phyloP scores from a whole-genome alignment of 192 early-diverging fungal genomes.

The Umbelopsis ramanniana region DNA sequence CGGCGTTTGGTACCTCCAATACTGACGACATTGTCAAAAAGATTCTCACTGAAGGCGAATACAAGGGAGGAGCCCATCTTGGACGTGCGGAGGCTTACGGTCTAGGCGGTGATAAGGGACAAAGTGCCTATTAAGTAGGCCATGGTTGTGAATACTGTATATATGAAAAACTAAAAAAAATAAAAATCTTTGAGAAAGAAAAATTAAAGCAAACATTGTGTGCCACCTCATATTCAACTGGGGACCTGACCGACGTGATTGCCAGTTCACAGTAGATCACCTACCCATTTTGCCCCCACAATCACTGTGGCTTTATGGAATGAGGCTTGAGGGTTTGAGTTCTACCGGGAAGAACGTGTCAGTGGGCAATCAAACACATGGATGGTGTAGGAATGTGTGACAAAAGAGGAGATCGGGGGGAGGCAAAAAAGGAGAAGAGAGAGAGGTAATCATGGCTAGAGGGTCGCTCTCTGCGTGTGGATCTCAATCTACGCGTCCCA shows the following conservation, averaged over 20 bases:
- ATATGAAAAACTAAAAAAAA: background rate
- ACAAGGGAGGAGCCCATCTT: conserved; percentile 21
- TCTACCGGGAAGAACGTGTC: conserved; percentile 14
- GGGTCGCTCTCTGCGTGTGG: too few relatives aligned
- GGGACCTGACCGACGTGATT: too few relatives aligned
- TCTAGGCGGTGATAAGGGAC: conserved; percentile 6
- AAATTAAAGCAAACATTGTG: too few relatives aligned
- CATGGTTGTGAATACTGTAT: background rate
- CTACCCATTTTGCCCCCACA: too few relatives aligned
- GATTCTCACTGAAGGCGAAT: conserved; percentile 38
- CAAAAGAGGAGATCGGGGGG: conserved; percentile 19
- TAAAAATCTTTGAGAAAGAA: background rate
- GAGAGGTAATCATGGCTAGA: background rate
- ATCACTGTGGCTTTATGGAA: background rate
- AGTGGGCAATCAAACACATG: conserved; percentile 14
- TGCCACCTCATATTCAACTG: too few relatives aligned
- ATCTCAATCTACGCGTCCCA: too few relatives aligned
- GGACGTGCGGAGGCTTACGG: background rate
- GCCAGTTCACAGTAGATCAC: too few relatives aligned
- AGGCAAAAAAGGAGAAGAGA: background rate
- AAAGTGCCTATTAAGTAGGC: background rate
- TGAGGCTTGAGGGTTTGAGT: background rate
- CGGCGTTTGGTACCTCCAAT: conserved; percentile 37
- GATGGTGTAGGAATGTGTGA: conserved; percentile 8
- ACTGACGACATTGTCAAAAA: conserved; percentile 33